Conservation (phyloP, 2,329 filamentous ascomycete species). For the Pleomassaria siparia region DNA sequence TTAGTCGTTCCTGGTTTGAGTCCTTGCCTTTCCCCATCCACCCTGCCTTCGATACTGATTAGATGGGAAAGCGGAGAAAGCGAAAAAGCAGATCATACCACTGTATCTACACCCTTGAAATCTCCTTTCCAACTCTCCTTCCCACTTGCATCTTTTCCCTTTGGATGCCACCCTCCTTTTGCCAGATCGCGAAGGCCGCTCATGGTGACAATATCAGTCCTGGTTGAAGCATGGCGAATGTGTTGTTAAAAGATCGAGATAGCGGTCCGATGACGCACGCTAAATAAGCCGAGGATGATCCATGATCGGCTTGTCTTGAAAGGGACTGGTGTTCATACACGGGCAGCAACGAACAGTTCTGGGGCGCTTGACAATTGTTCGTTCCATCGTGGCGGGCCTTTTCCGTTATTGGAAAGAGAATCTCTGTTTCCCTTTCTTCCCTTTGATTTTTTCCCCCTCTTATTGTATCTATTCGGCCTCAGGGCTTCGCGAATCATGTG, state of each 20-base stretch:
- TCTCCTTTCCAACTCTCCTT: constrained; percentile 43
- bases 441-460: neutral
- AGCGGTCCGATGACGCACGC: constrained; percentile 26
- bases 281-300: constrained; percentile 11
- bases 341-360: neutral
- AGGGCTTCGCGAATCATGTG: neutral
- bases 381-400: neutral
- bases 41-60: constrained; percentile 49
- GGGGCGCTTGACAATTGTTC: too few species aligned
- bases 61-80: neutral
- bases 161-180: constrained; percentile 54
- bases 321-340: neutral
- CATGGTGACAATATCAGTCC: constrained; percentile 24
- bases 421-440: neutral
- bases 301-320: neutral
- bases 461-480: neutral
- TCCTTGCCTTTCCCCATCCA: constrained; percentile 60
- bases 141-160: constrained; percentile 35
- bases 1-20: constrained; percentile 41
- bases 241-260: constrained; percentile 7
- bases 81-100: constrained; percentile 35
- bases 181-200: constrained; percentile 41
- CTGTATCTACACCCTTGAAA: constrained; percentile 60
- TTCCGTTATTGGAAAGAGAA: neutral
- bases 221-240: constrained; percentile 4